Evolutionary conservation across 225 moss, liverwort and hornwort genomes (phyloP), one percentile per base, ranked within the genome.

Genomic region (Physcomitrellopsis africana): DNA sequence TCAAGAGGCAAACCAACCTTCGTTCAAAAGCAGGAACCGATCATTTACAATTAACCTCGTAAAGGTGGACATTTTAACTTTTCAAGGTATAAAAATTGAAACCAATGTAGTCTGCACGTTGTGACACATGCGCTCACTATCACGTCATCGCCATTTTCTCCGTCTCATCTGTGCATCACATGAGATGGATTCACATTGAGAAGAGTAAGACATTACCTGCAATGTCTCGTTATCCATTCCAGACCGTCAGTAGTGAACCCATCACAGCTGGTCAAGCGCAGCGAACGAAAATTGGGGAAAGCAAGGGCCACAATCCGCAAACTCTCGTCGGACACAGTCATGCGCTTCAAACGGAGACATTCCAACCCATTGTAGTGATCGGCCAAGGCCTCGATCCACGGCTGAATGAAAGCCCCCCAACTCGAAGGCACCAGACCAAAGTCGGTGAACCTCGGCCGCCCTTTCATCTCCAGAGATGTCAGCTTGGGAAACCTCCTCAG

Each of bases 161-260:
- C 59, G 23, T 29, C 47, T 11, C 60, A 17, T 55, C 54, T 17
- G 47, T 27, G 29, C 17, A 29, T 48, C 60, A 72, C 59, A 72
- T 29, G 29, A 46, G 37, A 61, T 29, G 4, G 23, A 72, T 32
- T 15, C 51, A 55, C 9, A 55, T 10, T 63, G 56, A 11, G 53
- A 17, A 44, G 19, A 44, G 17, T 58, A 15, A 60, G 22, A 8
- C 10, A 14, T 26, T 72, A 94, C 96, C 90, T 83, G 86, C 96
- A 96, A 52, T 60, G 70, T 60, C 81, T 77, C 12, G 92, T 88
- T 57, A 96, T 87, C 52, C 79, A 83, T 24, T 86, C 69, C 7
- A 96, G 87, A 1, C 96, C 96, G 15, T 92, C 91, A 20, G 94
- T 91, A 44, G 89, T 91, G 83, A 96, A 94, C 17, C 96, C 94